Conservation (phyloP, 306 rosid genomes). For the Cicer yamashitae region DNA sequence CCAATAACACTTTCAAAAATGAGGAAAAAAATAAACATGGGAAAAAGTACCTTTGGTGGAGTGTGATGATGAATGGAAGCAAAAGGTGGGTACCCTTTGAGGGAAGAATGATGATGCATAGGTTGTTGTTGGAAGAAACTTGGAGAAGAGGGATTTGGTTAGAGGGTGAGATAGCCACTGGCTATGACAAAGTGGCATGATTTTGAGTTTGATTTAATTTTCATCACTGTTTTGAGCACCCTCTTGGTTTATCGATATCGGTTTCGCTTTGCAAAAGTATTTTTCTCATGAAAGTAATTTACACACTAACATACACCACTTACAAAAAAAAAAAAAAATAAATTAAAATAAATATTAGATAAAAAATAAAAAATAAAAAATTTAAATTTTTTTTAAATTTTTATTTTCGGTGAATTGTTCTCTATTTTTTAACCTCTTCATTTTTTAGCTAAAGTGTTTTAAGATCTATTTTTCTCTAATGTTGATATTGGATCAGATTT, state of each 20-base stretch:
- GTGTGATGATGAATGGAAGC: conserved; percentile 44
- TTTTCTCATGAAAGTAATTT: too few relatives aligned
- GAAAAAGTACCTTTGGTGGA: conserved; percentile 42
- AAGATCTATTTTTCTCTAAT: too few relatives aligned
- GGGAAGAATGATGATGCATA: conserved; percentile 15
- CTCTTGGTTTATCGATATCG: not conserved
- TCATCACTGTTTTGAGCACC: not conserved
- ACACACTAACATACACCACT: too few relatives aligned
- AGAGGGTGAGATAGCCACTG: conserved; percentile 48
- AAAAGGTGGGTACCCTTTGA: conserved; percentile 14
- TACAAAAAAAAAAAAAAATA: too few relatives aligned
- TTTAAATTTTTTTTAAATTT: too few relatives aligned
- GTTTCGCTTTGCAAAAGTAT: too few relatives aligned
- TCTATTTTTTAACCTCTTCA: too few relatives aligned
- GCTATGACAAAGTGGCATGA: conserved; percentile 43
- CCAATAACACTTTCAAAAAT: not conserved
- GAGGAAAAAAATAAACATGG: not conserved
- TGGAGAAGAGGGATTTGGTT: conserved; percentile 46
- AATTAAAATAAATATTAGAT: too few relatives aligned
- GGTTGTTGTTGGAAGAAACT: conserved; percentile 42
- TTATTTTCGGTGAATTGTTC: too few relatives aligned
- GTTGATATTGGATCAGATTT: too few relatives aligned
- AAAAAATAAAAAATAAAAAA: too few relatives aligned
- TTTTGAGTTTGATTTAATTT: conserved; percentile 2
- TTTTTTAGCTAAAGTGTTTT: too few relatives aligned